Conservation (phyloP, 208 protist species). For the Leishmania tropica region DNA sequence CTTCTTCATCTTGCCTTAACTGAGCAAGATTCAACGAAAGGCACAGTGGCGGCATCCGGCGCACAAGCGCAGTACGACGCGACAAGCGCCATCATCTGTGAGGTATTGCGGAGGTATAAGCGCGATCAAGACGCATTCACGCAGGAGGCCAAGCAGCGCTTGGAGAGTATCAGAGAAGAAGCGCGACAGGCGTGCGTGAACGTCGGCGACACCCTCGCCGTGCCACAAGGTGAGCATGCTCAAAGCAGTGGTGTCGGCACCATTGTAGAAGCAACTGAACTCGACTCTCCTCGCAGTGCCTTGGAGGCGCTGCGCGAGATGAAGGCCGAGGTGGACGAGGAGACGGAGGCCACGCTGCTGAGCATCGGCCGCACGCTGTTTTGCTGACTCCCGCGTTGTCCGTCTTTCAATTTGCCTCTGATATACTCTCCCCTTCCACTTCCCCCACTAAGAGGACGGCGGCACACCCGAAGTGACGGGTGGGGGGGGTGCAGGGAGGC, state of each 20-base stretch:
- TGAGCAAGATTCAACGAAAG: neutral
- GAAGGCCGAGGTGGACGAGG: constrained; percentile 10
- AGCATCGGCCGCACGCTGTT: constrained; percentile 15
- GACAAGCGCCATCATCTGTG: neutral
- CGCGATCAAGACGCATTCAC: neutral
- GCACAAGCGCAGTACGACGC: neutral
- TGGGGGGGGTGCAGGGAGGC: neutral
- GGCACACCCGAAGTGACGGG: neutral
- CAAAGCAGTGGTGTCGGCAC: neutral
- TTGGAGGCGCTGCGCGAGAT: constrained; percentile 13
- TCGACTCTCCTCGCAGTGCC: neutral
- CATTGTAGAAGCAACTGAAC: neutral
- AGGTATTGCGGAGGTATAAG: neutral
- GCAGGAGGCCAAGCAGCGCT: neutral
- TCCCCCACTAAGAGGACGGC: neutral
- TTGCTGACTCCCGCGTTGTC: neutral
- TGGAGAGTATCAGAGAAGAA: neutral
- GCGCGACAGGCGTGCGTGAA: neutral
- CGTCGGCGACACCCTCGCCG: neutral
- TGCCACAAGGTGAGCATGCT: neutral
- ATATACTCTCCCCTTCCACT: neutral
- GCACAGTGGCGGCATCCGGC: neutral
- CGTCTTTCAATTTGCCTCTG: neutral
- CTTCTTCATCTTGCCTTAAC: constrained; percentile 4
- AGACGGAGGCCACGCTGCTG: constrained; percentile 12